Evolutionary conservation across 169 alveolate genomes (phyloP).

Genomic region (Perkinsus olseni): DNA sequence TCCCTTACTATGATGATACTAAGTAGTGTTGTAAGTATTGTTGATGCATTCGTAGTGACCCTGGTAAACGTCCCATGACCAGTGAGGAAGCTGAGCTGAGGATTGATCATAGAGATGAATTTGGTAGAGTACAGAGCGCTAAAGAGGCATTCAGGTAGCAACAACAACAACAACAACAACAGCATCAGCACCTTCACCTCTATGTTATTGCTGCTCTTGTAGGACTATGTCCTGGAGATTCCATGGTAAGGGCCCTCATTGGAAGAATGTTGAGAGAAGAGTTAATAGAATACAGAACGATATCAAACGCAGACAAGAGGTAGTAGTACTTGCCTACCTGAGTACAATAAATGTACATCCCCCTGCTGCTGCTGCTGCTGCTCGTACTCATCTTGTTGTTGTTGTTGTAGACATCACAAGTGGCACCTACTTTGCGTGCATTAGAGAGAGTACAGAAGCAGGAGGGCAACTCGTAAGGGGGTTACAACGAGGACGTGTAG

Average conservation of each 20-base stretch:
- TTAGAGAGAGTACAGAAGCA: background rate
- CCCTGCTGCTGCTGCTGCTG: too few species aligned
- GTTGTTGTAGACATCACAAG: background rate
- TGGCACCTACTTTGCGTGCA: background rate
- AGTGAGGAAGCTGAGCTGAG: background rate
- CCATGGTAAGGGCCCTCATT: background rate
- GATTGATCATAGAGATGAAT: background rate
- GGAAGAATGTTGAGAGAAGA: background rate
- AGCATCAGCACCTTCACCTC: too few species aligned
- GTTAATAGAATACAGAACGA: background rate
- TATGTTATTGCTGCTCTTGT: background rate
- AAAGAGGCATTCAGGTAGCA: background rate
- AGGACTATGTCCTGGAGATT: background rate
- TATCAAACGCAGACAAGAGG: background rate
- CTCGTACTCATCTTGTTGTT: background rate
- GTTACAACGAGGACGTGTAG: background rate
- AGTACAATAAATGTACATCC: too few species aligned
- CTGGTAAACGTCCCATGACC: background rate
- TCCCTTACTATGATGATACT: too few species aligned
- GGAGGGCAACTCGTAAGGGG: background rate
- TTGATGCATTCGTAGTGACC: too few species aligned
- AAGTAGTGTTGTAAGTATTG: too few species aligned
- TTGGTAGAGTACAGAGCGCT: background rate
- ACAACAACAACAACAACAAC: too few species aligned
- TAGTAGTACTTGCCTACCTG: too few species aligned